These are phyloP conservation scores for Pestalotiopsis sp. DNA, from an alignment of 2,329 filamentous ascomycete genomes.

Conservation along the genomic window DNA sequence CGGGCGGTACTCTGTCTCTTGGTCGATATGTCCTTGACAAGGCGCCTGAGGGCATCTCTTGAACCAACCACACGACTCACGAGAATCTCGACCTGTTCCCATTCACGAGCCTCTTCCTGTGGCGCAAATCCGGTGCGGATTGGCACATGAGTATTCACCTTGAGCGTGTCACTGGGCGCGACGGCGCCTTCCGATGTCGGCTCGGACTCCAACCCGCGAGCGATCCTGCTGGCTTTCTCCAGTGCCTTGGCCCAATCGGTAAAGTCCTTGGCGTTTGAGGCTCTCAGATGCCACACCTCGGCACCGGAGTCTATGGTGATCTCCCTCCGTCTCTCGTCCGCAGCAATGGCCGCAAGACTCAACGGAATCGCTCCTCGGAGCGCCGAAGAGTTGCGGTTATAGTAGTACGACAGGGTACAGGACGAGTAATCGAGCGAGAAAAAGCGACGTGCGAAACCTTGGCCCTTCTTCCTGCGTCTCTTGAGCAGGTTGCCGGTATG, in stretches of 20 bases:
- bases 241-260: conserved; percentile 83
- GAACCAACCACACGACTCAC: conserved; percentile 86
- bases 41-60: conserved; percentile 80
- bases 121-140: conserved; percentile 32
- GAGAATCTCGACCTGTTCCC: conserved; percentile 81
- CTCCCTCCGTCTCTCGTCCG: conserved; percentile 83
- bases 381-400: conserved; percentile 89
- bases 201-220: conserved; percentile 51
- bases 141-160: conserved; percentile 27
- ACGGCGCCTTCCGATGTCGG: conserved; percentile 20
- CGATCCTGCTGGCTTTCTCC: conserved; percentile 74
- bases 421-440: conserved; percentile 96
- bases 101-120: conserved; percentile 73
- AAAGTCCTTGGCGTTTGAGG: conserved; percentile 82
- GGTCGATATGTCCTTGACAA: conserved; percentile 81
- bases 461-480: conserved; percentile 87
- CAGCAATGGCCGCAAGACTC: conserved; percentile 85
- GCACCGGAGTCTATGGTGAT: conserved; percentile 97
- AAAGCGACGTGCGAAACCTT: conserved; percentile 89
- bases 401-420: conserved; percentile 94
- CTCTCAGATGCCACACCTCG: conserved; percentile 93
- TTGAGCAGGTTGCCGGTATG: conserved; percentile 87
- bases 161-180: conserved; percentile 17
- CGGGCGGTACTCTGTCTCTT: conserved; percentile 47
- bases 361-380: conserved; percentile 90